Evolutionary conservation across 306 rosid genomes (phyloP), one percentile per base, ranked within the genome.

Genomic region (Echinosophora koreensis): DNA sequence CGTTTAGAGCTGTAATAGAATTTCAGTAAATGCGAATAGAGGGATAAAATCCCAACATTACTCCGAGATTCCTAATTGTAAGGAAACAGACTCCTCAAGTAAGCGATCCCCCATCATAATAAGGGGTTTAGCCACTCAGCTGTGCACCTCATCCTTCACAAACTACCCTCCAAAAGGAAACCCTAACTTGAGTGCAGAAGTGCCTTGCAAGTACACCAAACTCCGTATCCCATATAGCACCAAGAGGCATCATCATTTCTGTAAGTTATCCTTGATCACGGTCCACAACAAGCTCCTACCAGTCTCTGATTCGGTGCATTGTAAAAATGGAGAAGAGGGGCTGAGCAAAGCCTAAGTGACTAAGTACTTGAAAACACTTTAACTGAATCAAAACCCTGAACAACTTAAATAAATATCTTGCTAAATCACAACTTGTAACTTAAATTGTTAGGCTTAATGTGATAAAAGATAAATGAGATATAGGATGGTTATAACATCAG

Each of bases 381-480:
- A 28, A 37, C 10, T 13, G 12, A 71, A 65, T 77, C 27, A 66
- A 71, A 35, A 52, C 6, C 34, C 39, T 42, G 16, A 66, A 58
- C 22, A 63, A 46, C 46, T 50, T 68, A 17, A 9, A 64, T 7
- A 51, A 32, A 52, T 73, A 46, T 60, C 74, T 52, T 34, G 13
- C 54, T 22, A 72, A 50, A 77, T 52, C 38, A 55, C 57, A 4
- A 67, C 63, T 56, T 15, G 37, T 34, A 71, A 41, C 56, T 55
- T 49, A 63, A 71, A 55, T 42, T 44, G 30, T 61, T 69, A 38
- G 62, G 14, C 5, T 38, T 51, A 11, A 52, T 16, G 42, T 34
- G 71, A 68, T 68, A 68, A 22, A 32, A 73, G 54, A 83, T 63
- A 55, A 35, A 68, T 58, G 63, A 46, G 27, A 63, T 46, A 42